Evolutionary conservation across 805 yeast genomes (phyloP), one percentile per base, ranked within the genome.

Genomic region (Yamadazyma phyllophila): DNA sequence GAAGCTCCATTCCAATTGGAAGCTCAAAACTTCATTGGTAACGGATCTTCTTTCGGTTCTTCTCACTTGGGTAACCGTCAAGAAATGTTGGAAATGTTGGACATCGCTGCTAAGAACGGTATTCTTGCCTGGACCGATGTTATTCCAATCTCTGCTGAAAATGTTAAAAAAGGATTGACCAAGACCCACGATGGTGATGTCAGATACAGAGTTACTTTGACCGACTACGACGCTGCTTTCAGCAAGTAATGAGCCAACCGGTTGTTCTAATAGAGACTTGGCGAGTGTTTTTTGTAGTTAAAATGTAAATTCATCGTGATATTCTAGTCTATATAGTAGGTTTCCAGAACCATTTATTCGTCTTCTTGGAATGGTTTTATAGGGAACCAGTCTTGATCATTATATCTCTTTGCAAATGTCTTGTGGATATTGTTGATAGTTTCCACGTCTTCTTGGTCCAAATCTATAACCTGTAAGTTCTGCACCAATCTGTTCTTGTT

Each of bases 81-180:
- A 41, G 91, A 85, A 66, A 84, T 85, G 55, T 60, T 71, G 38
- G 85, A 82, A 52, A 77, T 87, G 81, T 72, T 87, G 54, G 69
- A 80, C 37, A 60, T 86, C 50, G 86, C 90, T 15, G 79, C 77
- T 15, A 73, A 81, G 54, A 72, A 82, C 54, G 65, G 72, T 35
- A 71, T 85, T 57, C 71, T 67, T 46, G 81, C 88, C 16, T 82
- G 86, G 84, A 73, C 78, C 43, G 88, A 84, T 65, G 68, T 71
- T 24, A 66, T 84, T 41, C 78, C 80, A 24, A 73, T 83, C 52
- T 63, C 68, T 43, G 82, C 71, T 52, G 77, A 66, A 37, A 77
- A 77, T 55, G 79, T 80, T 41, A 69, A 74, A 31, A 67, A 74
- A 53, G 87, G 81, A 2, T 73, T 83, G 60, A 73, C 74, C 36